Base-by-base conservation (phyloP, 306 rosid species). In the Vigna angularis region DNA sequence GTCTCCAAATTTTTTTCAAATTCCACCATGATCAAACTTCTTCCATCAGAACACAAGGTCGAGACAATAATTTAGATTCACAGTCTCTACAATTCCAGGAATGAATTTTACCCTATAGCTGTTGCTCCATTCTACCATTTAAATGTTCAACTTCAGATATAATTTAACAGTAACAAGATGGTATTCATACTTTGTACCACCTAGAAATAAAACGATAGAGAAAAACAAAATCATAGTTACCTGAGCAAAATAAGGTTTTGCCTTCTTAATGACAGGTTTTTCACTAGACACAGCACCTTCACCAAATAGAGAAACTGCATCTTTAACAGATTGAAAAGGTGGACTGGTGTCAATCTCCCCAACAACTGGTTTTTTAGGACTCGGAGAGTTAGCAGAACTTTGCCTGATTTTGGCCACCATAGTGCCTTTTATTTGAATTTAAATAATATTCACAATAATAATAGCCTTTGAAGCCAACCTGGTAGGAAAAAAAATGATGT, bases 311-410 rank as follows among this genome's bases (percentile, higher is more conserved):
- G 82, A 69, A 76, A 92, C 93, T 4, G 95, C 95, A 84, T 92
- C 97, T 83, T 88, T 92, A 72, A 92, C 93, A 26, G 93, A 92
- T 56, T 92, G 97, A 74, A 90, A 85, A 13, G 95, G 95, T 72
- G 89, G 90, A 18, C 97, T 88, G 26, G 97, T 90, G 71, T 90
- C 93, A 16, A 90, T 92, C 87, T 90, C 95, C 76, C 91, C 93
- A 36, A 90, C 88, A 87, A 73, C 90, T 24, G 77, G 85, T 53
- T 86, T 74, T 74, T 57, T 88, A 14, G 91, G 81, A 70, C 53
- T 86, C 20, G 89, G 91, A 53, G 97, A 90, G 18, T 59, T 79
- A n/a, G 83, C 61, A 55, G 80, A 82, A 85, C 75, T 83, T 28
- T 83, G 78, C 59, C 55, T 76, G 63, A 63, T 83, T 77, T 83